Percentiles rank a stretch among this genome's conserved stretches.
phyloP scores from a whole-genome alignment of 768 basidiomycete genomes.

The Ramaria rubella region DNA sequence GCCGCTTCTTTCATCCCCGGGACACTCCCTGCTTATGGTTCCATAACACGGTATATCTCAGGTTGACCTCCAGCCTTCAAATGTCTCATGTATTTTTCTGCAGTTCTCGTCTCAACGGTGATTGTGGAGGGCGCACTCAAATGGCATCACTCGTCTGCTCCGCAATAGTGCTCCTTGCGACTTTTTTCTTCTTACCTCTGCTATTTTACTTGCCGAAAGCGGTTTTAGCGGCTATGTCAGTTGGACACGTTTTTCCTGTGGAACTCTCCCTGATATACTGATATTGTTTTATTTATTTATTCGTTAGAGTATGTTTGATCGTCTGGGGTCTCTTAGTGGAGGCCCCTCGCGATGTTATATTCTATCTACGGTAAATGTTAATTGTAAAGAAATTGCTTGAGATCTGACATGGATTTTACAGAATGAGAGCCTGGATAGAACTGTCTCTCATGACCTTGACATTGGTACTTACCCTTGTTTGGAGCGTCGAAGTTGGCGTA shows the following conservation, averaged over 20 bases:
- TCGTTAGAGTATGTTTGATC: conserved; percentile 67
- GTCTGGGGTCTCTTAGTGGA: conserved; percentile 80
- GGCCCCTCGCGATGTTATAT: conserved; percentile 79
- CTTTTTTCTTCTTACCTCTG: conserved; percentile 84
- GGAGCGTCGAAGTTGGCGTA: conserved; percentile 90
- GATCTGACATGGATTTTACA: conserved; percentile 21
- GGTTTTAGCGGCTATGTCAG: conserved; percentile 82
- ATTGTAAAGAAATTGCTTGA: not conserved
- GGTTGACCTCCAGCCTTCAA: too few relatives aligned
- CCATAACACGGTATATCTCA: conserved; percentile 69
- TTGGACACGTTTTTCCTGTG: conserved; percentile 12
- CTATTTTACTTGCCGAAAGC: conserved; percentile 86
- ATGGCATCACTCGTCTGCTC: conserved; percentile 81
- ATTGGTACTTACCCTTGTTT: conserved; percentile 80
- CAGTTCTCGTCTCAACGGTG: conserved; percentile 82
- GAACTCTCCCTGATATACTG: not conserved
- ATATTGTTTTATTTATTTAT: not conserved
- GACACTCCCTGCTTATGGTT: conserved; percentile 86
- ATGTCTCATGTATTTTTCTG: not conserved
- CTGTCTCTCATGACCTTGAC: conserved; percentile 81
- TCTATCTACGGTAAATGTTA: conserved; percentile 66
- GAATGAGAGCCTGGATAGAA: conserved; percentile 92
- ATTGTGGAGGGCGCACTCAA: conserved; percentile 83
- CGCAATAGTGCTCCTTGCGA: conserved; percentile 66
- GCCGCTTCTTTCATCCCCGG: conserved; percentile 78